Base-by-base conservation (phyloP, 768 basidiomycete species). In the Russula sp. region DNA sequence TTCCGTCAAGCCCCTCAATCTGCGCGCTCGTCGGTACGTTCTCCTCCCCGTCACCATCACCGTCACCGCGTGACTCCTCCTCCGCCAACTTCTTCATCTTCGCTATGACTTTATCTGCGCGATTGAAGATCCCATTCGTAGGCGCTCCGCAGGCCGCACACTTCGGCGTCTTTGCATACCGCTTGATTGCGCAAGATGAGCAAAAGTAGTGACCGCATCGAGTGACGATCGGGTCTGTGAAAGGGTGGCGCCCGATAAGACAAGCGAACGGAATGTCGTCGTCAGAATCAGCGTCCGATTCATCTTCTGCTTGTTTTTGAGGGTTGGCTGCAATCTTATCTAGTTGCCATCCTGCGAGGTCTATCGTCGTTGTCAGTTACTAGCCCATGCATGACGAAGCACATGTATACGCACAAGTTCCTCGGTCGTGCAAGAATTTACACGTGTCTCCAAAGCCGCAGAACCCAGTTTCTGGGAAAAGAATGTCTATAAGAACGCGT, bases 361-460 rank as follows among this genome's bases (percentile, higher is more conserved):
- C 91, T 94, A 67, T 63, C 62, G 60, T 38, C 48, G 34, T 58
- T 24, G 40, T 40, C 34, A 59, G 34, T 22, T 24, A 56, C 57
- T 42, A 44, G 57, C 63, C 42, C 69, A 57, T 69, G 65, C 32
- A 68, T 50, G 34, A 67, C 24, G 53, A 62, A 57, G 24, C 14
- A 49, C 40, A 59, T 59, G 49, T 28, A 50, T n/a, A 85, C 90
- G 74, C 71, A 92, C 91, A 94, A 40, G 92, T 94, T 63, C 96
- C 95, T 71, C 96, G 88, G 76, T 98, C 97, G 77, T 98, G 97
- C 73, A 98, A 81, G 80, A 98, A 98, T 81, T 98, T 98, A 77
- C 97, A 99, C 4, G 94, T 94, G 76, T 99, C 97, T 34, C 97
- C 97, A 75, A 96, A 99, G 24, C 97, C 97, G 76, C 97, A 99